These are phyloP conservation scores for Arachnomyces sp. DNA, from an alignment of 2,329 filamentous ascomycete genomes.

Conservation along the genomic window DNA sequence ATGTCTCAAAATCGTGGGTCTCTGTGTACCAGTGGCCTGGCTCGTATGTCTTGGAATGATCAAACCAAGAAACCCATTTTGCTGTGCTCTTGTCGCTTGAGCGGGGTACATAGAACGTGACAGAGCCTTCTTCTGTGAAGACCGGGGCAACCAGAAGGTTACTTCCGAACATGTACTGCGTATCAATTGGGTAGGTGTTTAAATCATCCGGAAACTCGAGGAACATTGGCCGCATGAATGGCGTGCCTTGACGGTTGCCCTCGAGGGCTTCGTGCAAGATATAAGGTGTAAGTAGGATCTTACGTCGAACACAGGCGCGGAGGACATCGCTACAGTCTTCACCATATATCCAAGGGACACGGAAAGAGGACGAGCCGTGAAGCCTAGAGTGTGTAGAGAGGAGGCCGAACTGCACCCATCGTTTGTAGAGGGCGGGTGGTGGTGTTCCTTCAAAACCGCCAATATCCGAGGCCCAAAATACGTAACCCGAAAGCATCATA, in stretches of 20 bases:
- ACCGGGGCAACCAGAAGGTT: constrained; percentile 56
- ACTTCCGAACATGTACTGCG: constrained; percentile 65
- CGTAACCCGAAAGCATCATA: constrained; percentile 56
- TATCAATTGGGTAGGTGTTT: constrained; percentile 59
- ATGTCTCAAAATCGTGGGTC: constrained; percentile 49
- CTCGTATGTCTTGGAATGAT: constrained; percentile 33
- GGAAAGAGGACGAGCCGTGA: constrained; percentile 61
- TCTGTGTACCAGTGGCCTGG: constrained; percentile 50
- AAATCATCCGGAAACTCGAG: constrained; percentile 64
- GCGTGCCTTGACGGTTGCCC: constrained; percentile 47
- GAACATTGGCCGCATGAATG: constrained; percentile 57
- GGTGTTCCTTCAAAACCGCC: constrained; percentile 64
- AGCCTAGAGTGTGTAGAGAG: constrained; percentile 62
- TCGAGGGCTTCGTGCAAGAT: constrained; percentile 45
- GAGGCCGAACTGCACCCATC: constrained; percentile 69
- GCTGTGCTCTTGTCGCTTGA: constrained; percentile 42
- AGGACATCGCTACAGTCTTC: constrained; percentile 53
- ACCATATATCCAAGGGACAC: constrained; percentile 67
- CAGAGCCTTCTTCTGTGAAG: constrained; percentile 54
- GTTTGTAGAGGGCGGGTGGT: constrained; percentile 62
- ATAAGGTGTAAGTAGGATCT: constrained; percentile 52
- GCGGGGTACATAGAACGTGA: constrained; percentile 55
- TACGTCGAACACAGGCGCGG: constrained; percentile 44
- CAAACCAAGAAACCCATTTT: constrained; percentile 42
- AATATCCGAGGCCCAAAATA: constrained; percentile 63